phyloP scores from a whole-genome alignment of 495 filamentous ascomycete species.

The Penicillium lagena region DNA sequence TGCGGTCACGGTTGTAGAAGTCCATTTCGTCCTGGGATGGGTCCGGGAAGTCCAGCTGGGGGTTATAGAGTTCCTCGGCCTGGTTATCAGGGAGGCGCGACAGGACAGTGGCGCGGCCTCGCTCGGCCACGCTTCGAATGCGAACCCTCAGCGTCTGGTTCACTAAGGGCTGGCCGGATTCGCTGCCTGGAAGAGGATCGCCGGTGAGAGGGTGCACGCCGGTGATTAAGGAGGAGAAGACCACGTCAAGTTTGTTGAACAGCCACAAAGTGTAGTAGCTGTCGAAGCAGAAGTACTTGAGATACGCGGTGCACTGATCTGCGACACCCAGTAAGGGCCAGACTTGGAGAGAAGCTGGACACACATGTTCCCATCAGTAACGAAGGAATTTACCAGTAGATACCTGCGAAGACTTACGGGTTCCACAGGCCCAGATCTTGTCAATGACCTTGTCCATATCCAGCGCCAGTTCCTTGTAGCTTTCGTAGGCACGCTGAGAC shows the following conservation, averaged over 20 bases:
- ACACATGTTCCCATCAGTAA: not conserved
- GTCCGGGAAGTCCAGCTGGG: too few species aligned
- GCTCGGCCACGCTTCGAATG: constrained; percentile 68
- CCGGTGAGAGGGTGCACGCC: constrained; percentile 62
- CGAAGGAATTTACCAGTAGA: not conserved
- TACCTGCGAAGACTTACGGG: constrained; percentile 50
- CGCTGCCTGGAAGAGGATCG: constrained; percentile 60
- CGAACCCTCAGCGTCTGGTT: constrained; percentile 73
- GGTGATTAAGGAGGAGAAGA: constrained; percentile 64
- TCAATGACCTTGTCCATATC: constrained; percentile 69
- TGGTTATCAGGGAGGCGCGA: constrained; percentile 47
- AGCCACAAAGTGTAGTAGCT: constrained; percentile 57
- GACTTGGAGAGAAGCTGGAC: constrained; percentile 69
- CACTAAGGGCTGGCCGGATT: constrained; percentile 36
- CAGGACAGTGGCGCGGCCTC: constrained; percentile 40
- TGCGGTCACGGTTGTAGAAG: not conserved
- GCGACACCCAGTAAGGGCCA: too few species aligned
- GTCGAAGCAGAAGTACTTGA: constrained; percentile 62
- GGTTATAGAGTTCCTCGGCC: constrained; percentile 15
- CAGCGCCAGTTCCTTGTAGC: constrained; percentile 58
- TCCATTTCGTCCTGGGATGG: constrained; percentile 10
- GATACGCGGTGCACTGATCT: too few species aligned
- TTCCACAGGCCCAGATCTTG: constrained; percentile 76
- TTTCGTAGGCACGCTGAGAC: constrained; percentile 59
- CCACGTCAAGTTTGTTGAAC: constrained; percentile 69